Evolutionary conservation across 2,329 filamentous ascomycete species (phyloP), one percentile per base, ranked within the genome.

Genomic region (Cladobotryum protrusum): DNA sequence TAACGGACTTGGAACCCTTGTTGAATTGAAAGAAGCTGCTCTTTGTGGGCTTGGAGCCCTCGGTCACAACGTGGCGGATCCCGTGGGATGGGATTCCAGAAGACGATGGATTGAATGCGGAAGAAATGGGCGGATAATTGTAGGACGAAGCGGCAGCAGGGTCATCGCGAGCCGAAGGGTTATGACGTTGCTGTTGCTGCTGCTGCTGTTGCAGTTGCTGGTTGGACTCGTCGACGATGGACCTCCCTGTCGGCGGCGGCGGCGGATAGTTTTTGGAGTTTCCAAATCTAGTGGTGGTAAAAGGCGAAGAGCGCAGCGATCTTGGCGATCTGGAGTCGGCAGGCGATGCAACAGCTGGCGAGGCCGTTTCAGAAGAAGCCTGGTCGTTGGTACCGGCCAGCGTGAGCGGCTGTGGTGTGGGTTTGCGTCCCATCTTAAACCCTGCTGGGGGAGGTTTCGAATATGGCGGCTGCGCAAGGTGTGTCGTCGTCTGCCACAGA

Each of bases 391-490:
- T 58, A 55, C 71, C 71, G 60, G 71, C 69, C 67, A 81, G 71
- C 63, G 73, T 67, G 68, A 81, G 73, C 67, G 78, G 77, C 71
- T 80, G 74, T 57, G 77, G 78, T 67, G 73, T 76, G 62, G 74
- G 68, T 68, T 79, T 82, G 65, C 78, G 78, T 69, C 72, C 77
- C 78, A 81, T 81, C 24, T 58, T 54, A 53, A 49, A 46, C 37
- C 47, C 32, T 41, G 45, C 19, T 47, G 44, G 40, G 18, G 35
- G 40, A 37, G 34, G 17, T 20, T 15, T 19, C 34, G 46, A 45
- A 24, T 47, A 45, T 46, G 37, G 41, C 19, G 44, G 43, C 50
- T 37, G 39, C 46, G 46, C 12, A 48, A 42, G 37, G 24, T 15
- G 40, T 34, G 47, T 44, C 36, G 42, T 48, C 41, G 24, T 51